A percentile compares a stretch with the other conserved stretches of the same genome.
These are phyloP conservation scores for Dissoconium aciculare DNA, from an alignment of 2,329 filamentous ascomycete species.

Conservation along the genomic window DNA sequence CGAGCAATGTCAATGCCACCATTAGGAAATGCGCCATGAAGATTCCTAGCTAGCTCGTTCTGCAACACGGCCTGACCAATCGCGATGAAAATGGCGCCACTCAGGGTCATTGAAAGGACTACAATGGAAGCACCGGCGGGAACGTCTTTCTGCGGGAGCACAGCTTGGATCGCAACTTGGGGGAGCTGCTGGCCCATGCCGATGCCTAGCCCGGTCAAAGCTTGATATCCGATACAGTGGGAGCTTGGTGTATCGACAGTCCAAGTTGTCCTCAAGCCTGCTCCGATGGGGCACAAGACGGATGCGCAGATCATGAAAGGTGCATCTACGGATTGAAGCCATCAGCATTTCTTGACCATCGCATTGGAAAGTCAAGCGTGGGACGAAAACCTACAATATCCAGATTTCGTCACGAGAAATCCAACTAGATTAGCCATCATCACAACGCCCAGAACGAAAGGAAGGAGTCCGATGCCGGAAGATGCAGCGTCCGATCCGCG, in stretches of 20 bases:
- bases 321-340: no score
- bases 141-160: background rate
- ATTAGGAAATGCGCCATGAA: constrained; percentile 3
- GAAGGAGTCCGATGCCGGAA: constrained; percentile 34
- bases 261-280: background rate
- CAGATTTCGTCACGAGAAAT: background rate
- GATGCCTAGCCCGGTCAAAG: background rate
- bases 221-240: background rate
- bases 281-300: constrained; percentile 5
- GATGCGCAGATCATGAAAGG: background rate
- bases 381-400: no score
- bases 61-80: background rate
- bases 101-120: background rate
- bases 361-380: no score
- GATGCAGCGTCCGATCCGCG: constrained; percentile 31
- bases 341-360: no score
- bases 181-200: background rate
- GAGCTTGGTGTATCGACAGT: background rate
- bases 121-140: background rate
- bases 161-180: background rate
- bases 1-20: constrained; percentile 1
- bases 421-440: constrained; percentile 4
- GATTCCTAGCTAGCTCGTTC: constrained; percentile 4
- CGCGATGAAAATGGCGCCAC: background rate
- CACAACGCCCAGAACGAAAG: constrained; percentile 22